These are phyloP conservation scores for Penicillium sp. DNA, from an alignment of 2,329 filamentous ascomycete species.

Conservation along the genomic window DNA sequence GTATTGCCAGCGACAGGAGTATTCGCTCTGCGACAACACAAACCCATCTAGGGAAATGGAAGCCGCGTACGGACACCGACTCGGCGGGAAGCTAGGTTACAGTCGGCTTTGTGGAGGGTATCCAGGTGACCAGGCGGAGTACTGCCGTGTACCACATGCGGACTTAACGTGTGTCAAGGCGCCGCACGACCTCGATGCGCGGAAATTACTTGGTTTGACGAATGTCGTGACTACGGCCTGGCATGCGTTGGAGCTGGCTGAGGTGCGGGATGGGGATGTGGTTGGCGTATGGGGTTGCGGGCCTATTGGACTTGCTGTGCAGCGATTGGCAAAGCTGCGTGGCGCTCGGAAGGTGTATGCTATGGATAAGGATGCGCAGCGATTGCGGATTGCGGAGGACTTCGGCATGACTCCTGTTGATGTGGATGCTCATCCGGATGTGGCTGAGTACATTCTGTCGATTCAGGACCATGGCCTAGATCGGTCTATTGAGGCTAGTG, in stretches of 20 bases:
- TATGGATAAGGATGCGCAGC: constrained; percentile 32
- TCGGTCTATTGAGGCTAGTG: constrained; percentile 31
- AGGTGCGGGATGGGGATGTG: constrained; percentile 30
- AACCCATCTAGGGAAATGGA: constrained; percentile 32
- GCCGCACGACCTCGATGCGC: constrained; percentile 24
- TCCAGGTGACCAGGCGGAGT: constrained; percentile 39
- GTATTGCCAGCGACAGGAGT: constrained; percentile 31
- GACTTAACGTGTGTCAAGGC: constrained; percentile 32
- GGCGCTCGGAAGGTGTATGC: constrained; percentile 35
- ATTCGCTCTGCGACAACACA: constrained; percentile 32
- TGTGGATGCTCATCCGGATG: constrained; percentile 22
- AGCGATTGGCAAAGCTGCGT: constrained; percentile 28
- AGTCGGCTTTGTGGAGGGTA: constrained; percentile 35
- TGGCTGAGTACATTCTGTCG: constrained; percentile 31
- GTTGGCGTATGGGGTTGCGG: constrained; percentile 36
- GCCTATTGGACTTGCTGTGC: constrained; percentile 31
- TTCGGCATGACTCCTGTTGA: constrained; percentile 33
- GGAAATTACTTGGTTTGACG: constrained; percentile 31
- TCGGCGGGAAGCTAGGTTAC: constrained; percentile 35
- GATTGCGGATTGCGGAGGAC: constrained; percentile 27
- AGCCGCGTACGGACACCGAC: constrained; percentile 26
- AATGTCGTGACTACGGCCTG: constrained; percentile 35
- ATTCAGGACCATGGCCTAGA: constrained; percentile 31
- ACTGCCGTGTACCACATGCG: constrained; percentile 36
- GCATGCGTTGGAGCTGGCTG: constrained; percentile 34